Evolutionary conservation across 148 eudicot species (phyloP).

Genomic region (Fagopyrum esculentum): DNA sequence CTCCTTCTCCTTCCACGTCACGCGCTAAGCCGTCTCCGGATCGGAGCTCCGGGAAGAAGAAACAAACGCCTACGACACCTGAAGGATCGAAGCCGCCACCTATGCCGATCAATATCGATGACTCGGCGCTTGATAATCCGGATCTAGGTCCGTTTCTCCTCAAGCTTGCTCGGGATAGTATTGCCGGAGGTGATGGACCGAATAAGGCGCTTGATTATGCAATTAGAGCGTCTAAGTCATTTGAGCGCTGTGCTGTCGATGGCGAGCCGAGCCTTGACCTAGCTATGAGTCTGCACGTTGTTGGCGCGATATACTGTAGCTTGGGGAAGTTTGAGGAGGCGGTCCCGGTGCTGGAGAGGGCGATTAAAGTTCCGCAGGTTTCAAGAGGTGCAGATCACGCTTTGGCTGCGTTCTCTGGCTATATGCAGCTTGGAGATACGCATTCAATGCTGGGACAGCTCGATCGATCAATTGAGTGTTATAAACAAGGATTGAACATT

Average conservation of each 20-base stretch:
- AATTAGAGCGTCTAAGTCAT: conserved; percentile 67
- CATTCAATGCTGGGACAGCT: conserved; percentile 87
- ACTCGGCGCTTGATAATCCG: conserved; percentile 79
- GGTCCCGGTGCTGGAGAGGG: conserved; percentile 69
- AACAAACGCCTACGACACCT: conserved; percentile 39
- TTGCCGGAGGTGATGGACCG: conserved; percentile 86
- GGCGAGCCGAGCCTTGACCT: conserved; percentile 77
- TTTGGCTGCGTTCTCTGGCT: conserved; percentile 81
- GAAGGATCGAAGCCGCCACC: conserved; percentile 1
- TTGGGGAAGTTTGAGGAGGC: conserved; percentile 85
- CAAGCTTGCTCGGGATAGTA: conserved; percentile 75
- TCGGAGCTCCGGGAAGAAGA: conserved; percentile 70
- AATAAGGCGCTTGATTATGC: conserved; percentile 81
- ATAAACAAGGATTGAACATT: conserved; percentile 70
- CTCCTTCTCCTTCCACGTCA: conserved; percentile 80
- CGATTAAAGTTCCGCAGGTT: conserved; percentile 65
- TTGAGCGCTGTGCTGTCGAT: conserved; percentile 61
- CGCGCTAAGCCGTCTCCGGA: conserved; percentile 79
- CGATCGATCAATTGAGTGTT: conserved; percentile 69
- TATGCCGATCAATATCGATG: conserved; percentile 31
- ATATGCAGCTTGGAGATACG: conserved; percentile 96
- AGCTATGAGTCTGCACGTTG: conserved; percentile 85
- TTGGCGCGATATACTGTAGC: conserved; percentile 90
- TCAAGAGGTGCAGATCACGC: conserved; percentile 75
- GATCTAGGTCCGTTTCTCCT: conserved; percentile 93